phyloP scores from a whole-genome alignment of 208 protist genomes.

The Acanthamoeba royreba region DNA sequence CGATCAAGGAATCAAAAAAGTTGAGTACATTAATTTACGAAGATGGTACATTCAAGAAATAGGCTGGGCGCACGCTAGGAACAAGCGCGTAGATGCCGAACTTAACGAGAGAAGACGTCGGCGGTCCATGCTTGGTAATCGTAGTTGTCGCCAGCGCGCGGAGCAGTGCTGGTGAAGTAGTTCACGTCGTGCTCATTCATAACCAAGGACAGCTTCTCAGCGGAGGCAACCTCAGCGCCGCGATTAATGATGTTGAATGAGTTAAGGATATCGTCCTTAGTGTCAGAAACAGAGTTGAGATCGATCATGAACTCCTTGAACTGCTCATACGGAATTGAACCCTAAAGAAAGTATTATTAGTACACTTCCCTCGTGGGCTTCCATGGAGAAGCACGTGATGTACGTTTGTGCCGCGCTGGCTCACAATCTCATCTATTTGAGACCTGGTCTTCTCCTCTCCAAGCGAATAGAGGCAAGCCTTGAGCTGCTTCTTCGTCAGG shows the following conservation, averaged over 20 bases:
- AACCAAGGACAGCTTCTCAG: not conserved
- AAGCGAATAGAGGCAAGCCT: constrained; percentile 52
- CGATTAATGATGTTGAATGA: constrained; percentile 8
- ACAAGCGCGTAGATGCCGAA: too few relatives aligned
- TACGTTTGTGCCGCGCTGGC: not conserved
- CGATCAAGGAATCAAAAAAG: too few relatives aligned
- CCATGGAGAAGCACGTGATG: not conserved
- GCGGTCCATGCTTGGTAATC: constrained; percentile 24
- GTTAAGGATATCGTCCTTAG: constrained; percentile 29
- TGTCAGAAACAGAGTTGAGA: not conserved
- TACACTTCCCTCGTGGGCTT: too few relatives aligned
- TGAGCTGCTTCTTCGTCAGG: constrained; percentile 43
- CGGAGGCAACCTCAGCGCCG: not conserved
- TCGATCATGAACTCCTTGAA: constrained; percentile 50
- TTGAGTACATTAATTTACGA: too few relatives aligned
- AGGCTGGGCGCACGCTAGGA: too few relatives aligned
- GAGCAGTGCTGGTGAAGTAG: constrained; percentile 49
- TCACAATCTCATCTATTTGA: not conserved
- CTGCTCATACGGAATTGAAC: not conserved
- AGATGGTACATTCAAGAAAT: too few relatives aligned
- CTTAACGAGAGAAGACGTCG: constrained; percentile 15
- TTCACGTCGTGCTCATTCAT: constrained; percentile 7
- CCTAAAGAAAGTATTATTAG: not conserved
- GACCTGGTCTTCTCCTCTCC: constrained; percentile 21
- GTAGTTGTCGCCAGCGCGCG: not conserved